Evolutionary conservation across 805 yeast genomes (phyloP).

Genomic region (Kregervanrija pseudodelftensis): DNA sequence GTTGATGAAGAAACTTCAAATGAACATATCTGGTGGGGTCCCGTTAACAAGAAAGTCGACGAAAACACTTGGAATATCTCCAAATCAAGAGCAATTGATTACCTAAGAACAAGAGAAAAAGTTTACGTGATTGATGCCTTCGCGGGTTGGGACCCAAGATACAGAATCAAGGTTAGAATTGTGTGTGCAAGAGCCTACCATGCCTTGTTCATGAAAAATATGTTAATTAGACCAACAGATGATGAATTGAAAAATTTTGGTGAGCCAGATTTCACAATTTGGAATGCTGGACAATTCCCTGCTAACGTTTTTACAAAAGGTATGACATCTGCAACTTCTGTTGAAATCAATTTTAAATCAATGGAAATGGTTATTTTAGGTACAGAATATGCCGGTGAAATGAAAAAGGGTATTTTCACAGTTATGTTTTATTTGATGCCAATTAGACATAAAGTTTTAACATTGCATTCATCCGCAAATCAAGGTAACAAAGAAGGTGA

Average conservation of each 20-base stretch:
- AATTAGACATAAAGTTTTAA: slow-evolving; percentile 79
- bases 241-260: slow-evolving; percentile 88
- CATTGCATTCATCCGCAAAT: slow-evolving; percentile 92
- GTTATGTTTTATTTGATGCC: slow-evolving; percentile 99
- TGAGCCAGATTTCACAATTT: slow-evolving; percentile 96
- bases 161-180: slow-evolving; percentile 90
- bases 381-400: slow-evolving; percentile 98
- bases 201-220: slow-evolving; percentile 95
- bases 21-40: slow-evolving; percentile 97
- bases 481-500: slow-evolving; percentile 78
- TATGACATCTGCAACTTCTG: slow-evolving; percentile 94
- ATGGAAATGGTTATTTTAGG: slow-evolving; percentile 99
- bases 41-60: slow-evolving; percentile 90
- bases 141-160: slow-evolving; percentile 99
- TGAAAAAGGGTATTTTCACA: slow-evolving; percentile 98
- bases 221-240: slow-evolving; percentile 90
- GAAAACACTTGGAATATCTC: slow-evolving; percentile 93
- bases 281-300: slow-evolving; percentile 98
- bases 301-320: slow-evolving; percentile 95
- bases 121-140: slow-evolving; percentile 92
- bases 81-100: slow-evolving; percentile 94
- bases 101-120: slow-evolving; percentile 90
- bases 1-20: slow-evolving; percentile 88
- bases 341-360: slow-evolving; percentile 91
- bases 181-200: slow-evolving; percentile 98